Evolutionary conservation across 2,329 filamentous ascomycete species (phyloP), one percentile per base, ranked within the genome.

Genomic region (Nannizzia gypsea): DNA sequence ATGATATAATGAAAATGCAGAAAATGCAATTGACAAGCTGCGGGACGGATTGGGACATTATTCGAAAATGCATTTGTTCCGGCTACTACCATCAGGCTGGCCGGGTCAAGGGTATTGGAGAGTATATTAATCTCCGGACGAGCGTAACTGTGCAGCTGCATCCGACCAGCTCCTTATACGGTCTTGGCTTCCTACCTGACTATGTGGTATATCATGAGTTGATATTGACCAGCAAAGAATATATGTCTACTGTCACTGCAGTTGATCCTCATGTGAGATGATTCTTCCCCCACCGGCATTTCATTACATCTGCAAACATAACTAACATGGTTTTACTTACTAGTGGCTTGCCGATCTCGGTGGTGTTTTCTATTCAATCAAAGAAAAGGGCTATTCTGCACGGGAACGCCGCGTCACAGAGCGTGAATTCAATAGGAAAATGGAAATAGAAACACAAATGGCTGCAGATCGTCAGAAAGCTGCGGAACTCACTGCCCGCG

Each of bases 1-100:
- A 87, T 62, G 93, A 97, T 70, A 97, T 99, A 70, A 93, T 97
- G 85, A 86, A 85, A 66, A 87, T 89, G 77, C 90, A 95, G 72
- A 91, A 93, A 72, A 93, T 99, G 90, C 73, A 82, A 58, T 81
- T 97, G 67, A 78, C 84, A 48, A 91, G 88, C 73, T 96, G 91
- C 69, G 93, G 93, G 34, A 97, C 92, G 48, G 95, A 99, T 75
- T 96, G 93, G 88, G 95, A 99, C 71, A 78, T 95, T 8, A 90
- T 97, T 60, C 86, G 93, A 63, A 92, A 93, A 73, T 97, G 92
- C 72, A 96, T 99, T 70, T 99, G 95, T 77, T 90, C 89, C 0
- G 93, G 93, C 11, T 99, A 96, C 78, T 99, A 97, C 75, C 92
- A 97, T 70, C 93, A 99, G 76, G 93, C 93, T 4, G 93, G 93